phyloP scores from a whole-genome alignment of 371 early-diverging fungal genomes.

The Capniomyces stellatus region DNA sequence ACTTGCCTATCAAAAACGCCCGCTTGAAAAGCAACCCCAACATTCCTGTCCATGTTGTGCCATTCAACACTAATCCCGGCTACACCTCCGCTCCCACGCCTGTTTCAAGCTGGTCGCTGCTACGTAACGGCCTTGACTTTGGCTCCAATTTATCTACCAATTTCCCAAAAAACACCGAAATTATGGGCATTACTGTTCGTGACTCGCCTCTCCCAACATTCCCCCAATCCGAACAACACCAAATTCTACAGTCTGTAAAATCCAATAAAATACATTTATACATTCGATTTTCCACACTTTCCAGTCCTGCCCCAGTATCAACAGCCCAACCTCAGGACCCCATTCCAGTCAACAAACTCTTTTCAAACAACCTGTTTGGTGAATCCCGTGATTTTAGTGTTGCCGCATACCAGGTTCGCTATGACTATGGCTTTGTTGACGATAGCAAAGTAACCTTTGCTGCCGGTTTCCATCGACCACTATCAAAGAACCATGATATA shows the following conservation, averaged over 20 bases:
- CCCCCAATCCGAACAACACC: too few relatives aligned
- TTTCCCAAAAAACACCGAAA: not conserved
- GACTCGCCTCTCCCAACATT: not conserved
- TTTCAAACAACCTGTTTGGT: not conserved
- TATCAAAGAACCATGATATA: not conserved
- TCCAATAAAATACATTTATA: not conserved
- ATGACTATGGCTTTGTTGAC: not conserved
- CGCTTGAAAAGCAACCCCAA: not conserved
- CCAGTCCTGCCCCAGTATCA: not conserved
- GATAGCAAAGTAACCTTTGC: not conserved
- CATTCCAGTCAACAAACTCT: too few relatives aligned
- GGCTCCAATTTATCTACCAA: not conserved
- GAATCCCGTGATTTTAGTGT: not conserved
- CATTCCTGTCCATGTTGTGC: not conserved
- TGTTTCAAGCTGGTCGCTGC: not conserved
- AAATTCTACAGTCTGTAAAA: not conserved
- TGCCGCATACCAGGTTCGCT: not conserved
- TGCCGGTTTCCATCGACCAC: not conserved
- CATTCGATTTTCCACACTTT: not conserved
- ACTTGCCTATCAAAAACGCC: not conserved
- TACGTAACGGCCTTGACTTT: not conserved
- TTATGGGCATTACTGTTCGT: not conserved
- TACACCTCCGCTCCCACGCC: not conserved
- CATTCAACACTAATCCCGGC: not conserved
- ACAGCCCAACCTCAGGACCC: not conserved